Percentiles rank a stretch among this genome's conserved stretches.
Evolutionary conservation across 306 rosid species (phyloP).

Genomic region (Abrus pulchellus): DNA sequence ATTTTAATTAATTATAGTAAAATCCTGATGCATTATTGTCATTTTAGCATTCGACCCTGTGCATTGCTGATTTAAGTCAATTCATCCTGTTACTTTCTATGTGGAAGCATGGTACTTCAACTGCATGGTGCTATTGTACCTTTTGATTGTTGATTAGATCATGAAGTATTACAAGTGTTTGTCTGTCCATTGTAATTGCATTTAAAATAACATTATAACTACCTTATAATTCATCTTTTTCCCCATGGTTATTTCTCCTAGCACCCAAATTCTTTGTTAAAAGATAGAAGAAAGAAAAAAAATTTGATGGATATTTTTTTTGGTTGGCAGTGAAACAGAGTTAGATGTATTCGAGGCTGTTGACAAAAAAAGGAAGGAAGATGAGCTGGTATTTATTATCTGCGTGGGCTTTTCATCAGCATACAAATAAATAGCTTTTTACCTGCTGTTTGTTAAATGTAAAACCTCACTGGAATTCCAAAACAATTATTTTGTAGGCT

Average conservation of each 20-base stretch:
- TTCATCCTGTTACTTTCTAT: constrained; percentile 28
- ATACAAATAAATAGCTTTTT: constrained; percentile 37
- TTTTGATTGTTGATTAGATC: constrained; percentile 31
- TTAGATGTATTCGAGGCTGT: constrained; percentile 92
- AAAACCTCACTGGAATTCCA: constrained; percentile 27
- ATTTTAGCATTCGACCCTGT: constrained; percentile 32
- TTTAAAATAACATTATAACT: constrained; percentile 20
- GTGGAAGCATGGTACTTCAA: not conserved
- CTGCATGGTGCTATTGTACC: constrained; percentile 4
- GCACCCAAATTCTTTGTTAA: constrained; percentile 5
- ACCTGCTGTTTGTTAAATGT: constrained; percentile 17
- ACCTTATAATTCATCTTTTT: not conserved
- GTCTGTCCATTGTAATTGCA: constrained; percentile 19
- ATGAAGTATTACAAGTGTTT: constrained; percentile 13
- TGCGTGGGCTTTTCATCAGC: constrained; percentile 29
- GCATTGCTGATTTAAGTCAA: constrained; percentile 29
- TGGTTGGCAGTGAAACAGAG: constrained; percentile 86
- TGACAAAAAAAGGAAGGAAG: constrained; percentile 81
- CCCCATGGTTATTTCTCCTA: constrained; percentile 5
- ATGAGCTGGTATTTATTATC: constrained; percentile 73
- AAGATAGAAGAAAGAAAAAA: not conserved
- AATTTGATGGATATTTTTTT: constrained; percentile 38
- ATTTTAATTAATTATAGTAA: constrained; percentile 24
- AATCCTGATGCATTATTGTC: constrained; percentile 15
- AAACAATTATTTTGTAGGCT: constrained; percentile 63